Base-by-base conservation (phyloP, 225 moss, liverwort and hornwort species). In the Bryum argenteum region DNA sequence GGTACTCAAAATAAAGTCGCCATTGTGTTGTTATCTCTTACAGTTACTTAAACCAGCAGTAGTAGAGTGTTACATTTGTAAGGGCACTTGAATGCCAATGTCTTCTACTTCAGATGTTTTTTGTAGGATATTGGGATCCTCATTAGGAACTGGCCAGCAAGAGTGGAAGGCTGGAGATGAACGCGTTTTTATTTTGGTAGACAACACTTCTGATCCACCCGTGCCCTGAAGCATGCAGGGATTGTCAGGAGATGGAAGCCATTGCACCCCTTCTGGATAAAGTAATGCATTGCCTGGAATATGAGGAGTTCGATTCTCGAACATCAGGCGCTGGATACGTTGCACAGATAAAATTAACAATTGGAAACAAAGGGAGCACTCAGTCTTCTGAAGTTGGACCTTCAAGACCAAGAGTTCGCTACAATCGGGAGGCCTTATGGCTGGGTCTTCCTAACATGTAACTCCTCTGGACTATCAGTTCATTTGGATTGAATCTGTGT, bases 401-500 rank as follows among this genome's bases (percentile, higher is more conserved):
- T 21, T 74, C 43, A 18, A 90, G 97, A 70, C 85, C 86, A 61
- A 87, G 94, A 73, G 91, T 89, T 26, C 65, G 79, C 42, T 89
- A 90, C 79, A 85, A 79, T 58, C 89, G 85, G 57, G 94, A 98
- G 63, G 84, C 82, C 53, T 76, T 98, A 40, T 98, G 98, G 98
- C 89, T 89, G 65, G 98, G 98, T 8, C 78, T 98, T 77, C 88
- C 87, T 15, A 92, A 83, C 71, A 82, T 98, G 89, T 89, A 83
- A 58, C 43, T 47, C 0, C 10, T 53, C 20, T 64, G n/a, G 52
- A n/a, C 18, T 22, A 33, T 69, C 13, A n/a, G 19, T 65, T 40
- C 48, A 28, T 58, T 65, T 54, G n/a, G 43, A 33, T 60, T 54
- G 39, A 54, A 61, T 61, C 47, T 42, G 18, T 14, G 45, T 37